Evolutionary conservation across 768 basidiomycete species (phyloP), one percentile per base, ranked within the genome.

Genomic region (Roridomyces roridus): DNA sequence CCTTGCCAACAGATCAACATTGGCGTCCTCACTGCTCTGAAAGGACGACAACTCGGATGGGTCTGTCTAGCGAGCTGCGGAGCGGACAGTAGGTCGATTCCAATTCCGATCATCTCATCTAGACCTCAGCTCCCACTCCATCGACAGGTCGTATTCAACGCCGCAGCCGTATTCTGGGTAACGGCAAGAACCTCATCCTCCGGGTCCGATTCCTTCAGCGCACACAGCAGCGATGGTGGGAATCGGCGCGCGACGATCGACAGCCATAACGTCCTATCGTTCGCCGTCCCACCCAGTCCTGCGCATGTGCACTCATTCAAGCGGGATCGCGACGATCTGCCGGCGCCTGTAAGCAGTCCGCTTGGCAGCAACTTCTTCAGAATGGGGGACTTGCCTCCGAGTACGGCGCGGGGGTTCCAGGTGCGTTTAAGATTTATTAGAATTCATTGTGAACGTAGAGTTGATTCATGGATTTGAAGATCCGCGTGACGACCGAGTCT

Each of bases 111-210:
- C n/a, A n/a, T n/a, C n/a, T n/a, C 6, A 29, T 17, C 9, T 20
- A 17, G 18, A 5, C 34, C 42, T 21, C 59, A 20, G 21, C 14
- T 59, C 15, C 34, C 35, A 50, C 23, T 24, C 23, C 0, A 15
- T 6, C 17, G 6, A 18, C 46, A 81, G 77, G 78, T 82, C 31
- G 73, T 81, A 40, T 55, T 81, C 58, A 83, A 82, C 57, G 78
- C 80, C 12, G 49, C 74, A 34, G 78, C 78, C 9, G 70, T 83
- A 36, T 81, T 77, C 70, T 82, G 79, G 78, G 80, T 81, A 11
- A 78, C 79, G 31, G 63, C 69, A n/a, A 59, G 67, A n/a, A 2
- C 49, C 5, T 26, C 37, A 8, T 15, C 23, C 5, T 11, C 39
- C 46, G 10, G 14, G 14, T n/a, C n/a, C n/a, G 29, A 31, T 31